Conservation (phyloP, 805 yeast species). For the Zygosaccharomyces bisporus region DNA sequence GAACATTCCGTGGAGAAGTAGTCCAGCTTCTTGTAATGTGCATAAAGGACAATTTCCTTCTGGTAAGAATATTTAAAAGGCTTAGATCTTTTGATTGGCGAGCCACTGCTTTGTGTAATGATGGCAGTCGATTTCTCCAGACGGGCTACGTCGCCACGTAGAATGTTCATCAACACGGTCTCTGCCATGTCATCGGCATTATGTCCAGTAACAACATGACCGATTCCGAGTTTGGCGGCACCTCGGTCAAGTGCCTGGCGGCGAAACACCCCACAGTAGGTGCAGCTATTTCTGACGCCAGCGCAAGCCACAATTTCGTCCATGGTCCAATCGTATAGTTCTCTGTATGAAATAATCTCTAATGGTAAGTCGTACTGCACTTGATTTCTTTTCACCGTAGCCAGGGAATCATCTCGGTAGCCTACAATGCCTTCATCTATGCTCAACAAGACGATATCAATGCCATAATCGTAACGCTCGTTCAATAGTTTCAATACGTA, state of each 20-base stretch:
- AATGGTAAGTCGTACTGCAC: slow-evolving; percentile 76
- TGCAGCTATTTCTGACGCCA: slow-evolving; percentile 90
- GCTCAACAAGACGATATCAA: slow-evolving; percentile 76
- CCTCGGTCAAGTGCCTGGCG: slow-evolving; percentile 97
- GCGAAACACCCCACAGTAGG: slow-evolving; percentile 96
- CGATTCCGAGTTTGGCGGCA: slow-evolving; percentile 76
- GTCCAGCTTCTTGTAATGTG: slow-evolving; percentile 92
- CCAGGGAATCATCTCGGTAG: slow-evolving; percentile 93
- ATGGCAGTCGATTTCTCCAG: slow-evolving; percentile 84
- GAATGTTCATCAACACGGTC: slow-evolving; percentile 88
- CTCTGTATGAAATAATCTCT: slow-evolving; percentile 79
- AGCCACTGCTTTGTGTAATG: slow-evolving; percentile 74
- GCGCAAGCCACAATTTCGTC: slow-evolving; percentile 95
- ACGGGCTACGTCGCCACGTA: slow-evolving; percentile 95
- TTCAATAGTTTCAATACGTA: slow-evolving; percentile 80
- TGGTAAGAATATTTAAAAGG: slow-evolving; percentile 96
- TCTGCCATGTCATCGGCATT: slow-evolving; percentile 99
- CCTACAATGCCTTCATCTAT: slow-evolving; percentile 98
- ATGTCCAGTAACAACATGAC: slow-evolving; percentile 96
- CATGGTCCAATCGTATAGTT: slow-evolving; percentile 96
- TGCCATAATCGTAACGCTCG: slow-evolving; percentile 83
- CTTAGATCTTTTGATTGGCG: slow-evolving; percentile 89
- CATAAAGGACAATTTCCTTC: slow-evolving; percentile 94
- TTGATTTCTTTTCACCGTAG: slow-evolving; percentile 93
- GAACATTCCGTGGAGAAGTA: slow-evolving; percentile 97